Base-by-base conservation (phyloP, 345 rosid genomes). In the Excoecaria agallocha region DNA sequence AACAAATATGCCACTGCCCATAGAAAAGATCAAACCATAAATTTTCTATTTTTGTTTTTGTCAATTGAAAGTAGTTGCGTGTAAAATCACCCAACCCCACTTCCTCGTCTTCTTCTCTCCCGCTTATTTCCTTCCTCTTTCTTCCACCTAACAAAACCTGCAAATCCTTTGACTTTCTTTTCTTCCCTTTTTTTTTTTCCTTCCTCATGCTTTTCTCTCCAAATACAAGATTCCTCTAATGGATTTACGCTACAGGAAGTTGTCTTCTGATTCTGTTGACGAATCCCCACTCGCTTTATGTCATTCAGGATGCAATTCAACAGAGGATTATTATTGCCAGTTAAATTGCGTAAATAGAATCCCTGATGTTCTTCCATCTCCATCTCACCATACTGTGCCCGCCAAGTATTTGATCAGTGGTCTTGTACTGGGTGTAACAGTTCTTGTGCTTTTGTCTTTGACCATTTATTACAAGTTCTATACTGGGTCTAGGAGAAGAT, bases 211-310 rank as follows among this genome's bases (percentile, higher is more conserved):
- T 61, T 17, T 5, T 30, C 25, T 45, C 61, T 51, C 60, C 69
- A 12, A n/a, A n/a, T 17, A 52, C 71, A 56, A 54, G 1, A 2
- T 70, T 41, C 64, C 61, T 16, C 41, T 41, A 12, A 77, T 77
- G 80, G 72, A 60, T 66, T 67, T 51, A 2, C 72, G 20, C 0
- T 20, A 12, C 49, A 71, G 76, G 72, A 77, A 66, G 57, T 13
- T 20, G 0, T 30, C 54, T 11, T 45, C 24, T 4, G 1, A 15
- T n/a, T n/a, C n/a, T 5, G 58, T 8, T 19, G 2, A 20, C 15
- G 1, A 0, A 12, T 24, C 2, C 49, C 11, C 24, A 66, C 2
- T 54, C 16, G 15, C n/a, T n/a, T n/a, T 1, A 0, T 68, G 59
- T 51, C 0, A 5, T 2, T 0, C 11, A 11, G 0, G n/a, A 37